Evolutionary conservation across 768 basidiomycete species (phyloP).

Genomic region (Boletus huronensis): DNA sequence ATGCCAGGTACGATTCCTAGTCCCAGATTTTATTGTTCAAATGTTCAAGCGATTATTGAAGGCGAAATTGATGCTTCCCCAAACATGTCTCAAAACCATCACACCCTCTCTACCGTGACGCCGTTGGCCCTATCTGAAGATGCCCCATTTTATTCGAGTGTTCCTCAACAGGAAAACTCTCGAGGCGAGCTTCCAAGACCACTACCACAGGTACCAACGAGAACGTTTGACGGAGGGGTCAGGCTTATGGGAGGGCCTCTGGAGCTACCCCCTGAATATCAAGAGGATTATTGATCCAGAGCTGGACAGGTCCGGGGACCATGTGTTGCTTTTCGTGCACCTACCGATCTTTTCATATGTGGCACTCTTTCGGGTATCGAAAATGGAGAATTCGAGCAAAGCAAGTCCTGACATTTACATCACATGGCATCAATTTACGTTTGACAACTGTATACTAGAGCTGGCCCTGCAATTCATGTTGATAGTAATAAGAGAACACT

Average conservation of each 20-base stretch:
- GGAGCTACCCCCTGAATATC: slow-evolving; percentile 3
- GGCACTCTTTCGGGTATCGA: neutral
- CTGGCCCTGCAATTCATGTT: neutral
- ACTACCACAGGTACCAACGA: neutral
- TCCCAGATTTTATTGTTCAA: neutral
- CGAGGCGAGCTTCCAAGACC: neutral
- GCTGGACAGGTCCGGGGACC: neutral
- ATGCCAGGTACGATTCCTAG: neutral
- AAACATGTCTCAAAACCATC: neutral
- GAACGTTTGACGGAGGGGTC: slow-evolving; percentile 3
- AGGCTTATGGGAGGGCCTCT: neutral
- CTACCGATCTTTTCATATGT: neutral
- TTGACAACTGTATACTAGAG: neutral
- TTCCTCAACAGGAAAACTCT: neutral
- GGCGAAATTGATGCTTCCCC: neutral
- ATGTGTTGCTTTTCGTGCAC: neutral
- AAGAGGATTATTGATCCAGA: neutral
- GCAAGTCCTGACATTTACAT: neutral
- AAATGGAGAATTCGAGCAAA: neutral
- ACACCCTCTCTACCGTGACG: neutral
- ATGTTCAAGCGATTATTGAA: neutral
- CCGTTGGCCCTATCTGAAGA: neutral
- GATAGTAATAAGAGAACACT: neutral
- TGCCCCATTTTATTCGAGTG: neutral
- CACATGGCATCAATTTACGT: neutral